These are phyloP conservation scores for Tuber indicum DNA, from an alignment of 495 filamentous ascomycete species.

Conservation along the genomic window DNA sequence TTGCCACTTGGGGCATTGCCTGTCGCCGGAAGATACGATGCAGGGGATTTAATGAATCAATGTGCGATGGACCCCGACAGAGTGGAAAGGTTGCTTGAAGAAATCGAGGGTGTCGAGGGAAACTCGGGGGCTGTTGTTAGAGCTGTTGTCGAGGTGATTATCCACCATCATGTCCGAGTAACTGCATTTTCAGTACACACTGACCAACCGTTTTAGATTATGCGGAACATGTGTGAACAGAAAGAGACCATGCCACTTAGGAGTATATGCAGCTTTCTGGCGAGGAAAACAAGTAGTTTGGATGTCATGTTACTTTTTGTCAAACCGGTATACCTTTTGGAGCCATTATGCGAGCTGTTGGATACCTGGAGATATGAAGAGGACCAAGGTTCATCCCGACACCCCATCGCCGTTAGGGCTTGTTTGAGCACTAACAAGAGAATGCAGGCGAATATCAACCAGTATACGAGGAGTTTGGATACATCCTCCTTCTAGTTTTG, in stretches of 20 bases:
- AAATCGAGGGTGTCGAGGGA: conserved; percentile 88
- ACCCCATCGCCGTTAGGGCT: neutral
- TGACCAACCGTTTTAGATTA: conserved; percentile 52
- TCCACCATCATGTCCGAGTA: conserved; percentile 17
- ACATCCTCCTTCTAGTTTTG: conserved; percentile 73
- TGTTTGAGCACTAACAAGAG: neutral
- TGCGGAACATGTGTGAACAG: conserved; percentile 66
- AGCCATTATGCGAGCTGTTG: conserved; percentile 75
- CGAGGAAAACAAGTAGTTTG: conserved; percentile 66
- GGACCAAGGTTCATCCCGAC: conserved; percentile 55
- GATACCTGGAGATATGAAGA: conserved; percentile 92
- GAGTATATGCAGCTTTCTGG: conserved; percentile 70
- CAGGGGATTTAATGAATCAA: conserved; percentile 66
- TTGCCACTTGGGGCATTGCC: conserved; percentile 77
- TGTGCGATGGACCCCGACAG: conserved; percentile 65
- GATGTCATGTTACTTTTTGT: conserved; percentile 86
- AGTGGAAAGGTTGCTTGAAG: conserved; percentile 71
- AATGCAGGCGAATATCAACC: conserved; percentile 75
- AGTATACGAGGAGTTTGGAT: conserved; percentile 93
- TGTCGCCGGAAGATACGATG: conserved; percentile 63
- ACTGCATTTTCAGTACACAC: conserved; percentile 6
- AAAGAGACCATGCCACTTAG: conserved; percentile 91
- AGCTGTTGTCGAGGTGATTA: conserved; percentile 66
- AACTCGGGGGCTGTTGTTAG: conserved; percentile 85
- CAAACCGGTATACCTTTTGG: conserved; percentile 64